Evolutionary conservation across 495 filamentous ascomycete species (phyloP).

Genomic region (Letharia lupina): DNA sequence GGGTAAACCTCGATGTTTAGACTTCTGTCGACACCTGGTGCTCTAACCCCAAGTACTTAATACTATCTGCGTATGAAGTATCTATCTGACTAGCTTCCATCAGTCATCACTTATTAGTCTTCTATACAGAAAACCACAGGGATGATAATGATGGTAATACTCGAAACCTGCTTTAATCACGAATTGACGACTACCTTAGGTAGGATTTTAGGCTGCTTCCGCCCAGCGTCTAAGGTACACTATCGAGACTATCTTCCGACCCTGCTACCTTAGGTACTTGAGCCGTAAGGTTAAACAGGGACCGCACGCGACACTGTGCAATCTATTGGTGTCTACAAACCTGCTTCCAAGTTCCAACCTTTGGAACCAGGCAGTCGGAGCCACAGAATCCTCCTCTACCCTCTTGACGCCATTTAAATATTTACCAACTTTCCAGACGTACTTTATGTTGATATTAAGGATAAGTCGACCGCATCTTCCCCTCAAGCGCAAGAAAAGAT

Average conservation of each 20-base stretch:
- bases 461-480: constrained; percentile 9
- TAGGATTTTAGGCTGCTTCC: background rate
- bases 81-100: too few species aligned
- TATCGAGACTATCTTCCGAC: too few species aligned
- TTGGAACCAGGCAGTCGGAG: background rate
- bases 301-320: background rate
- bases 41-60: too few species aligned
- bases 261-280: too few species aligned
- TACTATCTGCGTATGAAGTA: too few species aligned
- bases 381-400: background rate
- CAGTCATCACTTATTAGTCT: too few species aligned
- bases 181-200: background rate
- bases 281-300: background rate
- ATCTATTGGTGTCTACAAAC: background rate
- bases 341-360: background rate
- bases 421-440: background rate
- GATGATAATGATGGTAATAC: too few species aligned
- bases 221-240: background rate
- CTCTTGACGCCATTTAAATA: background rate
- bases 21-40: too few species aligned
- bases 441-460: constrained; percentile 4
- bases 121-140: too few species aligned
- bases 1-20: too few species aligned
- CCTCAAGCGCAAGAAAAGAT: constrained; percentile 11
- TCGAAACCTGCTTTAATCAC: too few species aligned